A percentile compares a stretch with the other conserved stretches of the same genome.
These are phyloP conservation scores for Gilbertella persicaria DNA, from an alignment of 371 early-diverging fungal genomes.

Conservation along the genomic window DNA sequence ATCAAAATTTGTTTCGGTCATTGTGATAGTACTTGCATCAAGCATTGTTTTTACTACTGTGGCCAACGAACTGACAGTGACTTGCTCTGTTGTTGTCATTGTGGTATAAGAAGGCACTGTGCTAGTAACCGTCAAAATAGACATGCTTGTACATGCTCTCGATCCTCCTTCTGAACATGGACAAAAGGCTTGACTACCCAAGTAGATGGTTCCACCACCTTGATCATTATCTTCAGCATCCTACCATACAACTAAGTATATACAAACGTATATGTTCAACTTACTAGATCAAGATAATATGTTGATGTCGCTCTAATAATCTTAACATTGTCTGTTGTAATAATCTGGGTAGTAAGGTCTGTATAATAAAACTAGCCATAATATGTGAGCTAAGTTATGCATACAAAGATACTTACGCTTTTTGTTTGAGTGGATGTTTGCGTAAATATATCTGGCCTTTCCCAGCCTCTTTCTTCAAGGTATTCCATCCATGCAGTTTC, in stretches of 20 bases:
- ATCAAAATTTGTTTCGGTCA: no score
- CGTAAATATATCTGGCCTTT: no score
- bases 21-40: neutral
- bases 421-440: no score
- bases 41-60: no score
- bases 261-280: neutral
- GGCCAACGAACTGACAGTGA: neutral
- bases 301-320: neutral
- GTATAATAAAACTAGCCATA: neutral
- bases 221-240: neutral
- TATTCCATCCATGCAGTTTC: no score
- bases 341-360: neutral
- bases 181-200: no score
- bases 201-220: neutral
- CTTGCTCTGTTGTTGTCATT: neutral
- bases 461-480: no score
- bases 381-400: neutral
- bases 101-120: neutral
- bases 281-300: conserved; percentile 3
- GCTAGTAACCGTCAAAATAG: neutral
- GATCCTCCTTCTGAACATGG: no score
- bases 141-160: neutral
- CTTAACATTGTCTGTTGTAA: neutral
- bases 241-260: neutral
- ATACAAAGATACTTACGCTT: no score